phyloP scores from a whole-genome alignment of 2,329 filamentous ascomycete genomes.

The Celoporthe dispersa region DNA sequence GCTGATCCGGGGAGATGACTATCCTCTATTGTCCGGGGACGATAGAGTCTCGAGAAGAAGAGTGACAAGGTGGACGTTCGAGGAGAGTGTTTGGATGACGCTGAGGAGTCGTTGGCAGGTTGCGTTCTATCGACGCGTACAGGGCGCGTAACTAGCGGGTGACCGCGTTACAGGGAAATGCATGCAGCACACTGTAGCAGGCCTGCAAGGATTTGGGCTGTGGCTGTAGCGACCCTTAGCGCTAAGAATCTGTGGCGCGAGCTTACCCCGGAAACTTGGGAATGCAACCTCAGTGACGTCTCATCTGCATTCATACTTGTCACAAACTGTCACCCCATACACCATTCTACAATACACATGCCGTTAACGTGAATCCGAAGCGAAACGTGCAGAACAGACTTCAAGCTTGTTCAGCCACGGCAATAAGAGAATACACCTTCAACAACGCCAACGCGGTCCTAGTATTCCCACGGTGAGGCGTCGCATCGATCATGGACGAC shows the following conservation, averaged over 20 bases:
- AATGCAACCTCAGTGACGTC: conserved; percentile 25
- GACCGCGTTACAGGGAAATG: conserved; percentile 17
- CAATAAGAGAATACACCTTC: neutral
- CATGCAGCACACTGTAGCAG: neutral
- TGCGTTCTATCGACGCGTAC: conserved; percentile 13
- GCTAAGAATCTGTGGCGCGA: conserved; percentile 20
- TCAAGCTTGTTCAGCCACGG: neutral
- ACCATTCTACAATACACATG: neutral
- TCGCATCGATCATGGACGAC: neutral
- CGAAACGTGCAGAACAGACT: neutral
- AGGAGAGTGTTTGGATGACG: neutral
- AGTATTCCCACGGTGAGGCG: neutral
- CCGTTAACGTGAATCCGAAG: neutral
- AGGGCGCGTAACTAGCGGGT: conserved; percentile 14
- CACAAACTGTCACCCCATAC: neutral
- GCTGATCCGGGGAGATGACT: conserved; percentile 28
- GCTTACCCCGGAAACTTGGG: conserved; percentile 19
- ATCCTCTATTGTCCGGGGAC: neutral
- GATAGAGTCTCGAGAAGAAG: neutral
- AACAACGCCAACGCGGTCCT: neutral
- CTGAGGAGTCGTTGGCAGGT: conserved; percentile 1
- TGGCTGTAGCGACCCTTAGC: conserved; percentile 10
- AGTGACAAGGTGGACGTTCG: neutral
- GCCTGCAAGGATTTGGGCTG: conserved; percentile 17
- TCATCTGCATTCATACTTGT: neutral